Conservation (phyloP, 148 eudicot species). For the Bassia scoparia region DNA sequence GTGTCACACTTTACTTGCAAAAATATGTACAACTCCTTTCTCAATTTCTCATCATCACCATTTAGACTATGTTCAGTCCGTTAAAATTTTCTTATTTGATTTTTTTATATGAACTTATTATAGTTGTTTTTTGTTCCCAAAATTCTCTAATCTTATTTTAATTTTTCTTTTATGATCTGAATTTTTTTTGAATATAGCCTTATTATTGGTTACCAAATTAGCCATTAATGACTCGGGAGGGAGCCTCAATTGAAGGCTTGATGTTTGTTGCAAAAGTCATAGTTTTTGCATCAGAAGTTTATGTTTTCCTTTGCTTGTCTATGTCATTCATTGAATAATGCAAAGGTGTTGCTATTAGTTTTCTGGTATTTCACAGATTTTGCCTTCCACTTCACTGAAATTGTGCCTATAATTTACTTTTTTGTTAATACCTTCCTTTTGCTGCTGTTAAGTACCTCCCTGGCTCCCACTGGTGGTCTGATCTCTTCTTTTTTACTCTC, state of each 20-base stretch:
- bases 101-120: no score
- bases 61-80: no score
- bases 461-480: neutral
- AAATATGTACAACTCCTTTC: no score
- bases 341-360: neutral
- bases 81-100: no score
- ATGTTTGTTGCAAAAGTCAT: neutral
- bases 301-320: neutral
- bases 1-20: no score
- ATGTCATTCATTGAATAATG: neutral
- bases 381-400: neutral
- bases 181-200: no score
- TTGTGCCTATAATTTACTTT: neutral
- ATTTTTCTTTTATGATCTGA: no score
- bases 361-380: neutral
- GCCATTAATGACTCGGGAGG: neutral
- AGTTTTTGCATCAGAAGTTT: neutral
- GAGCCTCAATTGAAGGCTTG: neutral
- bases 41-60: no score
- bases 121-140: no score
- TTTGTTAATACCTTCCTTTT: neutral
- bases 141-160: no score
- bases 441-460: neutral
- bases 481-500: neutral
- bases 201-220: no score